Percentiles rank a stretch among this genome's conserved stretches.
Evolutionary conservation across 441 rosid genomes (phyloP).

Genomic region (Populus hybrid): DNA sequence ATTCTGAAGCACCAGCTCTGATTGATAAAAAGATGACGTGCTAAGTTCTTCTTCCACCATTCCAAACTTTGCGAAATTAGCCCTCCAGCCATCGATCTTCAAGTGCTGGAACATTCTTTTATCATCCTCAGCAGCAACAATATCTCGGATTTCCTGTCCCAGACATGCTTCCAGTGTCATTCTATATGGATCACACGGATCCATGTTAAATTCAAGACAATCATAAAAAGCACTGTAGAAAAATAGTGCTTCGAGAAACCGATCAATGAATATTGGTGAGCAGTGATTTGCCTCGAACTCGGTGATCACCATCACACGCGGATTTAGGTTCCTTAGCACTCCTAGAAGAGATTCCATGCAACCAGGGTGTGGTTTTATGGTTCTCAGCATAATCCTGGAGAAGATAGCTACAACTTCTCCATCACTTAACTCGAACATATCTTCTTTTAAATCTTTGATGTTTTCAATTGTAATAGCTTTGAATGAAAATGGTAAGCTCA

Average conservation of each 20-base stretch:
- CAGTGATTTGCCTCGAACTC: conserved; percentile 32
- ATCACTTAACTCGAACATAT: conserved; percentile 22
- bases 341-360: conserved; percentile 24
- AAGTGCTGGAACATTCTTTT: conserved; percentile 26
- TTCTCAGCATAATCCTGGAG: conserved; percentile 18
- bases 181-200: conserved; percentile 19
- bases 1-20: conserved; percentile 26
- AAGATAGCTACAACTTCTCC: conserved; percentile 32
- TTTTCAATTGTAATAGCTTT: conserved; percentile 15
- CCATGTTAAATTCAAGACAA: conserved; percentile 23
- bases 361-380: conserved; percentile 17
- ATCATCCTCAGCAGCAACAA: conserved; percentile 24
- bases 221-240: conserved; percentile 25
- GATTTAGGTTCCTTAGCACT: conserved; percentile 25
- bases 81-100: conserved; percentile 42
- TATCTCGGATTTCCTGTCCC: conserved; percentile 24
- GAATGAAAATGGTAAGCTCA: conserved; percentile 33
- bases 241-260: conserved; percentile 16
- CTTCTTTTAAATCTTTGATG: conserved; percentile 29
- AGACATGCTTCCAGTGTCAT: conserved; percentile 19
- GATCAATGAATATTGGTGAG: conserved; percentile 17
- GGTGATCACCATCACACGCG: conserved; percentile 25
- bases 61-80: conserved; percentile 15
- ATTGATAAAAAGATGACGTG: conserved; percentile 27
- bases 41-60: conserved; percentile 31